phyloP scores from a whole-genome alignment of 208 protist species.

The Acanthamoeba comandoni region DNA sequence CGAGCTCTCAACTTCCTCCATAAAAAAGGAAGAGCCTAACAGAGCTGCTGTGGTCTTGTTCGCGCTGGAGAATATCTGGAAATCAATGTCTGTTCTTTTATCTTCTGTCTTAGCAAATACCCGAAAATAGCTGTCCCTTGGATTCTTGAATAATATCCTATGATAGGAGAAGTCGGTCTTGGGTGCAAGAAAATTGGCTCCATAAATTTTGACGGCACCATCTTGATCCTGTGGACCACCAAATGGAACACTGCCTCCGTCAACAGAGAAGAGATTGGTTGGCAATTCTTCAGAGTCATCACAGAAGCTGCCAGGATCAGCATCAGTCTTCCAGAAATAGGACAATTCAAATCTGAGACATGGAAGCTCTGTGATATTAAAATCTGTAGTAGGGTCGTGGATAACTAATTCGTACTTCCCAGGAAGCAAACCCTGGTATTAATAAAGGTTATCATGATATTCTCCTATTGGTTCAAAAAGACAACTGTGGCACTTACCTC shows the following conservation, averaged over 20 bases:
- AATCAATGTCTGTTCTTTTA: not conserved
- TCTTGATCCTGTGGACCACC: constrained; percentile 47
- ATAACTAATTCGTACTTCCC: constrained; percentile 50
- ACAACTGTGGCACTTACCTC: not conserved
- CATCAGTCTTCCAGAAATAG: not conserved
- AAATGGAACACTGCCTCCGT: constrained; percentile 69
- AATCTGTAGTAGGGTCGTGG: constrained; percentile 1
- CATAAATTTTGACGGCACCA: constrained; percentile 13
- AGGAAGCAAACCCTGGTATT: not conserved
- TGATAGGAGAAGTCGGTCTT: constrained; percentile 8
- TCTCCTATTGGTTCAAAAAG: not conserved
- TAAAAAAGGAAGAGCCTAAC: constrained; percentile 25
- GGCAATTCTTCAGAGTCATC: constrained; percentile 37
- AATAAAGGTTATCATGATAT: not conserved
- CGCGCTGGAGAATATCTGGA: constrained; percentile 17
- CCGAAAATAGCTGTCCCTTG: constrained; percentile 55
- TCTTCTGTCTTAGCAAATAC: constrained; percentile 42
- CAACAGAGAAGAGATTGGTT: not conserved
- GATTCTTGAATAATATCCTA: constrained; percentile 20
- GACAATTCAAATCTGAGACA: constrained; percentile 62
- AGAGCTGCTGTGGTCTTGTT: constrained; percentile 36
- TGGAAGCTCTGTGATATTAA: constrained; percentile 36
- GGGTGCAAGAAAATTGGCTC: constrained; percentile 15
- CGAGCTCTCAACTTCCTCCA: constrained; percentile 57
- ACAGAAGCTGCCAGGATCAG: constrained; percentile 5